Evolutionary conservation across 768 basidiomycete genomes (phyloP), one percentile per base, ranked within the genome.

Genomic region (Punctularia strigosozonata): DNA sequence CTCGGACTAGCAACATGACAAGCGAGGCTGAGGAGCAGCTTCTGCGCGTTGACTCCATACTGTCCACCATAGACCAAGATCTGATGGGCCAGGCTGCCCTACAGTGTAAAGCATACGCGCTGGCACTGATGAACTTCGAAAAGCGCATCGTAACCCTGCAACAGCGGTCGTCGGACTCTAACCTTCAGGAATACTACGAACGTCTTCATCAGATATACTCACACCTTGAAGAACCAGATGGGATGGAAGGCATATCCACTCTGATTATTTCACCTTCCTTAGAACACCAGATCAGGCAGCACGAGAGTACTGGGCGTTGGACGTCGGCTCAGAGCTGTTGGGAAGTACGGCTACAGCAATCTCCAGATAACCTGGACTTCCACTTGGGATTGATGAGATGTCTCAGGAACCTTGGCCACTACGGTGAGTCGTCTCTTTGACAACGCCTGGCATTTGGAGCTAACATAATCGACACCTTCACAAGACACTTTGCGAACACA

Each of bases 241-340:
- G 95, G 13, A 99, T 99, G 95, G 92, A 97, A 61, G 95, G 95
- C 1, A 72, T 98, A 23, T 95, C 95, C 0, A 77, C 84, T 5
- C 62, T 84, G 48, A 84, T 98, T 40, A 61, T 97, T 10, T 77
- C 84, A 0, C 95, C 95, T 0, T 86, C 87, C 3, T 58, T 98
- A 34, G 88, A 97, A 47, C 89, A 95, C 57, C 90, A 95, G 57
- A 98, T 99, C 43, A 80, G 95, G 31, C 86, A 98, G 52, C 95
- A 99, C 50, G 95, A 99, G 57, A 92, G 84, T 47, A 94, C 86
- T 2, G 95, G 95, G 1, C 71, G 80, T 31, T 99, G 95, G 95
- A 98, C 95, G 2, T 84, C 91, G 6, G 94, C 95, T 6, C 95
- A 98, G 58, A 98, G 94, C 52, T 99, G 95, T 51, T 99, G 95